These are phyloP conservation scores for Tricladium varicosporioides DNA, from an alignment of 2,329 filamentous ascomycete genomes.

Conservation along the genomic window DNA sequence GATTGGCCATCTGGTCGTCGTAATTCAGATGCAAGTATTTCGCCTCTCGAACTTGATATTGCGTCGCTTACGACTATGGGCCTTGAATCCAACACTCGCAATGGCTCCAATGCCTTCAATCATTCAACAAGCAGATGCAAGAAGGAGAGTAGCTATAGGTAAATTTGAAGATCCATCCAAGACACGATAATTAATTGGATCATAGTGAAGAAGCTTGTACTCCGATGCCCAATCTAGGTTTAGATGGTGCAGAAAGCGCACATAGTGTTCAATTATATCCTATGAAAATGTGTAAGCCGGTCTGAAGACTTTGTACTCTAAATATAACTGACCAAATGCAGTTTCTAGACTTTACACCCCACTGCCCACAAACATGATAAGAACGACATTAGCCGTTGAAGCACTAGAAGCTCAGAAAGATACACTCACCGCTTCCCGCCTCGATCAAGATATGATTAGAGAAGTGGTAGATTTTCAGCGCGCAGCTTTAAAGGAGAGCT, in stretches of 20 bases:
- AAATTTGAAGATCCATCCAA: no score
- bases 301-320: background rate
- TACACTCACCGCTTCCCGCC: background rate
- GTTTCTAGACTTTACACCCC: background rate
- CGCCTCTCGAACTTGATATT: background rate
- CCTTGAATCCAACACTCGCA: background rate
- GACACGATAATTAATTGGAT: no score
- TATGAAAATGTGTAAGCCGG: background rate
- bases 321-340: background rate
- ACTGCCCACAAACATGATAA: background rate
- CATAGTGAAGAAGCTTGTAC: no score
- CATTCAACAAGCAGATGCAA: no score
- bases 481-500: background rate
- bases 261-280: background rate
- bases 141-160: no score
- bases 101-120: background rate
- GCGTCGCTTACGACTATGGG: background rate
- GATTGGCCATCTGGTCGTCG: background rate
- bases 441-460: background rate
- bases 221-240: background rate
- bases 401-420: background rate
- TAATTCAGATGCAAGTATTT: background rate
- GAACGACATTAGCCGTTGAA: background rate
- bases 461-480: background rate
- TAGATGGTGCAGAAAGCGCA: background rate